These are phyloP conservation scores for Dioscorea cayenensis DNA, from an alignment of 116 monocot genomes.

Conservation along the genomic window DNA sequence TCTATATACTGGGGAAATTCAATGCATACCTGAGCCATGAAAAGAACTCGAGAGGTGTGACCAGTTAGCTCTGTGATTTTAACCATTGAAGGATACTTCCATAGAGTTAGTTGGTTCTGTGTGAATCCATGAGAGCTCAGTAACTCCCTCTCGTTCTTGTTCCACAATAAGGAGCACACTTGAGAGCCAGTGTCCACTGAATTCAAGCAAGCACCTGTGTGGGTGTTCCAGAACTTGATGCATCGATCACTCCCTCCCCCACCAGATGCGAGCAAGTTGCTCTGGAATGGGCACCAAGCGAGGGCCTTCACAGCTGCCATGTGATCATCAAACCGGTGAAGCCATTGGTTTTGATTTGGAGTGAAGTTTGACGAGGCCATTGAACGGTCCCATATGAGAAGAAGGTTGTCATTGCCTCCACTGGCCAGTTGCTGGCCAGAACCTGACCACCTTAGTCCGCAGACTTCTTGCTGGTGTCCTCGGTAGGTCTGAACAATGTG, in stretches of 20 bases:
- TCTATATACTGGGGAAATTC: not conserved
- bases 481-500: constrained; percentile 15
- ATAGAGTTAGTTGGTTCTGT: constrained; percentile 30
- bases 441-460: constrained; percentile 17
- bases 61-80: constrained; percentile 30
- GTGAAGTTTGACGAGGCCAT: constrained; percentile 6
- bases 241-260: constrained; percentile 14
- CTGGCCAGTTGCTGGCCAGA: constrained; percentile 20
- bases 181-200: constrained; percentile 21
- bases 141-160: constrained; percentile 31
- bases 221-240: constrained; percentile 33
- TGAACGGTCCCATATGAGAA: constrained; percentile 23
- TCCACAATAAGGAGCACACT: constrained; percentile 29
- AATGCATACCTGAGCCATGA: constrained; percentile 29
- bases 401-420: constrained; percentile 22
- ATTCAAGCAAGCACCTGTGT: constrained; percentile 20
- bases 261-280: constrained; percentile 17
- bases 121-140: constrained; percentile 35
- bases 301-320: constrained; percentile 22
- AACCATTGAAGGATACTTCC: constrained; percentile 35
- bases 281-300: constrained; percentile 27
- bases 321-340: constrained; percentile 14
- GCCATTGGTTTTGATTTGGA: constrained; percentile 17
- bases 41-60: constrained; percentile 30
- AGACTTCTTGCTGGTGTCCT: constrained; percentile 13